Conservation (phyloP, 306 rosid species). For the Geum urbanum region DNA sequence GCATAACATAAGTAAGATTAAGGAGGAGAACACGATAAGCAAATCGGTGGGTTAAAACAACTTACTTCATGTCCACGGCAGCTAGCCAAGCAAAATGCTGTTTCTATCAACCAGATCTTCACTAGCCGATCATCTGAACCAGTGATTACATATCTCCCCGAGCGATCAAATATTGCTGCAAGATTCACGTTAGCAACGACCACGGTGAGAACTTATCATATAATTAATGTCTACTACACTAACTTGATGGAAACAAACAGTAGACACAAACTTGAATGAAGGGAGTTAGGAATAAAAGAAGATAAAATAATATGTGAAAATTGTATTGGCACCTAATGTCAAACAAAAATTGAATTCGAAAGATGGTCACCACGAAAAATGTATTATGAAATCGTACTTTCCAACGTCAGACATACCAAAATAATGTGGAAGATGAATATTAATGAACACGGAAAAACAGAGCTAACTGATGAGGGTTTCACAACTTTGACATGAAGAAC, state of each 20-base stretch:
- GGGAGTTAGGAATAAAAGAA: neutral
- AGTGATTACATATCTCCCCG: slow-evolving; percentile 89
- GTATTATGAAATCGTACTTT: neutral
- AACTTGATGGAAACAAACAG: slow-evolving; percentile 7
- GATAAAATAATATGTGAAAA: neutral
- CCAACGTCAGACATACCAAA: neutral
- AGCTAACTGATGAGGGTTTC: neutral
- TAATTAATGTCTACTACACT: neutral
- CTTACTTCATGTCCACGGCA: slow-evolving; percentile 99
- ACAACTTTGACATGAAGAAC: neutral
- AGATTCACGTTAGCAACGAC: slow-evolving; percentile 28
- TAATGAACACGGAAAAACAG: neutral
- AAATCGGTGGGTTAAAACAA: slow-evolving; percentile 17
- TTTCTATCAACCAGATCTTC: slow-evolving; percentile 98
- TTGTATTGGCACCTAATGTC: neutral
- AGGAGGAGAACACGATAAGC: neutral
- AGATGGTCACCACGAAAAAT: neutral
- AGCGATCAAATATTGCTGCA: slow-evolving; percentile 90
- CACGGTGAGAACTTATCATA: slow-evolving; percentile 27
- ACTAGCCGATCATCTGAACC: slow-evolving; percentile 99
- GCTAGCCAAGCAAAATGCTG: slow-evolving; percentile 93
- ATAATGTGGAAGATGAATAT: neutral
- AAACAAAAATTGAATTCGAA: neutral
- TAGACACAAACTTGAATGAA: neutral
- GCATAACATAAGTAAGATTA: slow-evolving; percentile 25